Conservation (phyloP, 495 filamentous ascomycete species). For the Penicillium antarcticum region DNA sequence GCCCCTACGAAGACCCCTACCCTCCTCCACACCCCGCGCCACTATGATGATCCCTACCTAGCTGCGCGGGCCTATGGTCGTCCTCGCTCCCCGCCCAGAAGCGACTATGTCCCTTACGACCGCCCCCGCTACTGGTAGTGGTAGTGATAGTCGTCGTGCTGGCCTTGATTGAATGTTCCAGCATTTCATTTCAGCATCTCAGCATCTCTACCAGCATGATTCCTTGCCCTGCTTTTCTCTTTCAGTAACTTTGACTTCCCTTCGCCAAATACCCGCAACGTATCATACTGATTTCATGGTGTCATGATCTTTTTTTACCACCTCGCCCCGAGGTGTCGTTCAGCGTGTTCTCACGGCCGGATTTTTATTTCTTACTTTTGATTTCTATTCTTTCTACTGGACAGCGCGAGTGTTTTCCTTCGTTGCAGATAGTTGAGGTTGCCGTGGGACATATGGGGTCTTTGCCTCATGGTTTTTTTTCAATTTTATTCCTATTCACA, state of each 20-base stretch:
- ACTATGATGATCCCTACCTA: conserved; percentile 47
- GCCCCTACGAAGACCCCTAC: conserved; percentile 53
- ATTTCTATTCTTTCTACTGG: background rate
- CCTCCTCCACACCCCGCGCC: conserved; percentile 42
- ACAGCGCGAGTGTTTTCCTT: conserved; percentile 4
- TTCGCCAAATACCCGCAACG: conserved; percentile 24
- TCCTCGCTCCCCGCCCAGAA: conserved; percentile 40
- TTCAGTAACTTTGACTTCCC: background rate
- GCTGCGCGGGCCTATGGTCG: conserved; percentile 41
- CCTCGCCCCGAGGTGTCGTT: conserved; percentile 15
- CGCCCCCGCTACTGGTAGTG: conserved; percentile 47
- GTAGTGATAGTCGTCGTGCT: background rate
- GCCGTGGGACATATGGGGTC: background rate
- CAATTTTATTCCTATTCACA: background rate
- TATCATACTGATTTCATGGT: conserved; percentile 26
- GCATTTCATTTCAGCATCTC: conserved; percentile 11
- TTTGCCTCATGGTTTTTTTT: background rate
- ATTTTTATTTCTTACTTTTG: background rate
- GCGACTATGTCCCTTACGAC: conserved; percentile 43
- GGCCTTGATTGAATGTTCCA: conserved; percentile 5
- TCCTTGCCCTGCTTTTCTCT: background rate
- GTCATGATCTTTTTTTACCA: conserved; percentile 12
- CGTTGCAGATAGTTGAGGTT: background rate
- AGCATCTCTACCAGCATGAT: too few species aligned
- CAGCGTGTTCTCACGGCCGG: conserved; percentile 10